These are phyloP conservation scores for Sugiyamaella novakii DNA, from an alignment of 1,139 yeast species.

Conservation along the genomic window DNA sequence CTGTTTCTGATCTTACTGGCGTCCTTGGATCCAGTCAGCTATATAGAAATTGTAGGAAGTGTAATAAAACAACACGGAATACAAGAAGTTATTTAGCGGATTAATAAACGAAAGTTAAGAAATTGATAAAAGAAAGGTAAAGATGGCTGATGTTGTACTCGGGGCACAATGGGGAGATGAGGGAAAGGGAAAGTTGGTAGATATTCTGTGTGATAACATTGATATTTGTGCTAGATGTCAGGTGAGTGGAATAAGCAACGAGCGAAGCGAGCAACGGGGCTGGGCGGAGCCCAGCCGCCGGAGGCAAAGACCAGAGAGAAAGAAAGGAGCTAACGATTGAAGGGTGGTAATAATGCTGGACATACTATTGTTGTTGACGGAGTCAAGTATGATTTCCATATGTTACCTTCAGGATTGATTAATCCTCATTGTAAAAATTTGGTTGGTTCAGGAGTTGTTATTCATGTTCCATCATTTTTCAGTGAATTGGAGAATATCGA, in stretches of 20 bases:
- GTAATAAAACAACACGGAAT: background rate
- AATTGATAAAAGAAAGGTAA: background rate
- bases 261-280: background rate
- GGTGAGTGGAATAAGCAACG: conserved; percentile 7
- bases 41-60: conserved; percentile 14
- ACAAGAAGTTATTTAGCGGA: conserved; percentile 10
- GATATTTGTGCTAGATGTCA: conserved; percentile 98
- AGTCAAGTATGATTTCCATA: conserved; percentile 93
- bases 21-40: conserved; percentile 21
- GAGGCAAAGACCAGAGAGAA: background rate
- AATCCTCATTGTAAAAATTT: conserved; percentile 88
- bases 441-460: conserved; percentile 95
- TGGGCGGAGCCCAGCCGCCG: background rate
- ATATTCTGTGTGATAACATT: conserved; percentile 85
- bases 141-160: conserved; percentile 87
- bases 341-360: conserved; percentile 98
- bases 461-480: conserved; percentile 92
- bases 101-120: conserved; percentile 4
- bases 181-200: conserved; percentile 98
- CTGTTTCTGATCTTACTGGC: conserved; percentile 18
- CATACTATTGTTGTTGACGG: conserved; percentile 94
- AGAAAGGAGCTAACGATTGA: background rate
- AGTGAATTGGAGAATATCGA: conserved; percentile 80
- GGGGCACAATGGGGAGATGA: conserved; percentile 99
- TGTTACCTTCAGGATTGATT: conserved; percentile 96